Evolutionary conservation across 345 rosid genomes (phyloP), one percentile per base, ranked within the genome.

Genomic region (Salix dunnii): DNA sequence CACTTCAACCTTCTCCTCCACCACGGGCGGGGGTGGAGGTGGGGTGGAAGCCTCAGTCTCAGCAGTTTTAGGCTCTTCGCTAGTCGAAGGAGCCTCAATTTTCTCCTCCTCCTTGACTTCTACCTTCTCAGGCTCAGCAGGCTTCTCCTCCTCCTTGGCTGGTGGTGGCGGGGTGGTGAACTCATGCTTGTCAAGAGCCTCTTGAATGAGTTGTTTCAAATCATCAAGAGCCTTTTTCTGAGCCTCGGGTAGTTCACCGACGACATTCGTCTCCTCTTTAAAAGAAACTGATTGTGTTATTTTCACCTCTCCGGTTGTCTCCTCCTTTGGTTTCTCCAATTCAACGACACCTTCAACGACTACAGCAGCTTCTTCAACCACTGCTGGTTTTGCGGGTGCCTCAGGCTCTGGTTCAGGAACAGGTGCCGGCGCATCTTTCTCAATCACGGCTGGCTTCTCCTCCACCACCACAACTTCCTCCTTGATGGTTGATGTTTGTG

Each of bases 321-420:
- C 71, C 73, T 42, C 36, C 13, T 48, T 83, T 40, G 76, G 74
- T 66, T 84, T 82, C 21, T 77, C 81, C 68, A 28, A 60, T 10
- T 2, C 66, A 23, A 42, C 63, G 9, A 23, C 63, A 23, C 51
- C 51, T n/a, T n/a, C 83, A 68, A 11, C 74, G 63, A 17, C 42
- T 9, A 40, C 60, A 11, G 10, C 42, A 7, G 35, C 75, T 12
- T 69, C 75, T 23, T 46, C 61, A 23, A 73, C 74, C 12, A 18
- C 67, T 6, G 70, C 27, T 7, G 65, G 38, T 33, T 78, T 64
- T 30, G 55, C 51, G 9, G 65, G 78, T 0, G 70, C 78, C 21
- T 62, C 78, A 10, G 86, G 79, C 78, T 79, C 84, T 1, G 83
- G 76, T n/a, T 60, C 81, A 6, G 85, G 74, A n/a, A 74, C 83